These are phyloP conservation scores for Quercus agrifolia DNA, from an alignment of 306 rosid species.

Conservation along the genomic window DNA sequence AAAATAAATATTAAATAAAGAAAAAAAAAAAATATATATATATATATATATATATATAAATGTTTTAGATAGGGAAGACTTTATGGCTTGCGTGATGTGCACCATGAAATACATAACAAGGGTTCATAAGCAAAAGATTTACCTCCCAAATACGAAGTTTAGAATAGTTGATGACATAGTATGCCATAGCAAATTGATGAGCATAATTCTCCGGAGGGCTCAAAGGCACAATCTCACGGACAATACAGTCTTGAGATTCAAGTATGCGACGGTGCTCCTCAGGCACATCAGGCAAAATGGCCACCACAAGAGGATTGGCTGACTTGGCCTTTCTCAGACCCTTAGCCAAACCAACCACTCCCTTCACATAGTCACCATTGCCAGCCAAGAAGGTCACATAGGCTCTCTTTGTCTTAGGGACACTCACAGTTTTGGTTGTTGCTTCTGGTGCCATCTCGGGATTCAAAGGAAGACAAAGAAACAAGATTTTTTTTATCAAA, in stretches of 20 bases:
- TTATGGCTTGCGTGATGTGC: not conserved
- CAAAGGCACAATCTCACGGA: slow-evolving; percentile 43
- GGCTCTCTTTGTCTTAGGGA: slow-evolving; percentile 32
- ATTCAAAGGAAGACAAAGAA: not conserved
- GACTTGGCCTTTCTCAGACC: slow-evolving; percentile 41
- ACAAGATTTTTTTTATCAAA: too few relatives aligned
- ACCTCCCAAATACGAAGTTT: slow-evolving; percentile 68
- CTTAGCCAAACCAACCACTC: slow-evolving; percentile 57
- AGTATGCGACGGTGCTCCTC: slow-evolving; percentile 45
- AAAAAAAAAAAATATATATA: too few relatives aligned
- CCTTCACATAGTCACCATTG: slow-evolving; percentile 49
- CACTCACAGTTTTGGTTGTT: not conserved
- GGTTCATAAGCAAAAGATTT: not conserved
- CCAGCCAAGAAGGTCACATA: slow-evolving; percentile 55
- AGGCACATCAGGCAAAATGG: slow-evolving; percentile 49
- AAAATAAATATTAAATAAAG: too few relatives aligned
- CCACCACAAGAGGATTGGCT: slow-evolving; percentile 47
- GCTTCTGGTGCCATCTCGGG: slow-evolving; percentile 4
- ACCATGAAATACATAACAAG: not conserved
- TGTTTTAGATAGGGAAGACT: too few relatives aligned
- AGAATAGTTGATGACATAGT: slow-evolving; percentile 60
- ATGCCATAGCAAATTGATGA: slow-evolving; percentile 43
- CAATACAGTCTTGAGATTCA: slow-evolving; percentile 42
- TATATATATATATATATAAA: too few relatives aligned
- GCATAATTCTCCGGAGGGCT: slow-evolving; percentile 39